Evolutionary conservation across 768 basidiomycete species (phyloP), one percentile per base, ranked within the genome.

Genomic region (Rhodosporidiobolus odoratus): DNA sequence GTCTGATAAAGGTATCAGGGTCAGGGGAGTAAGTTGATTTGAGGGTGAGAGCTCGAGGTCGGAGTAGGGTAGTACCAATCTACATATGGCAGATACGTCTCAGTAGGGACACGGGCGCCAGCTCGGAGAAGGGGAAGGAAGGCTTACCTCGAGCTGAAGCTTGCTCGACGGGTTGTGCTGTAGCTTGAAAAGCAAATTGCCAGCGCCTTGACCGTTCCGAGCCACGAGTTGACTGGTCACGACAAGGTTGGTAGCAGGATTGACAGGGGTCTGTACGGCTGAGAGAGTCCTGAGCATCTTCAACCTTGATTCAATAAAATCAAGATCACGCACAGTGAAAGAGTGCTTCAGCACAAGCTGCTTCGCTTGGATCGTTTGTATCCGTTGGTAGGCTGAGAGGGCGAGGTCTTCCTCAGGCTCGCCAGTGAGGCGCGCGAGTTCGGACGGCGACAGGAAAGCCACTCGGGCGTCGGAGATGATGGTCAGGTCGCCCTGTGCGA

Each of bases 141-240:
- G 58, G 41, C 7, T n/a, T n/a, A 63, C 67, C 64, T 74, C 70
- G 45, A 75, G 57, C 34, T 58, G 40, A 5, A 75, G 63, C 23
- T 65, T 63, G 3, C 52, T 50, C 2, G 71, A 65, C 9, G 71
- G 72, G 25, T 61, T 72, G 63, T 74, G 69, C 37, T 69, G 65
- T 4, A 93, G 79, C 3, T 90, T 90, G 45, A 89, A 89, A 34
- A 85, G 77, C 47, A 92, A 77, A 66, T 83, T 84, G 23, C 82
- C 82, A 16, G 79, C 82, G 8, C 81, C 81, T 25, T 65, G 71
- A 10, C 79, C 78, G 57, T 77, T 74, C 35, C 80, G 64, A 2
- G 77, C 73, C 16, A 80, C 65, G 71, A 80, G 76, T 59, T 81
- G 79, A 5, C 79, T 77, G 21, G 75, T 74, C 53, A 78, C 72